These are phyloP conservation scores for Erigeron canadensis DNA, from an alignment of 129 eudicot genomes.

Conservation along the genomic window DNA sequence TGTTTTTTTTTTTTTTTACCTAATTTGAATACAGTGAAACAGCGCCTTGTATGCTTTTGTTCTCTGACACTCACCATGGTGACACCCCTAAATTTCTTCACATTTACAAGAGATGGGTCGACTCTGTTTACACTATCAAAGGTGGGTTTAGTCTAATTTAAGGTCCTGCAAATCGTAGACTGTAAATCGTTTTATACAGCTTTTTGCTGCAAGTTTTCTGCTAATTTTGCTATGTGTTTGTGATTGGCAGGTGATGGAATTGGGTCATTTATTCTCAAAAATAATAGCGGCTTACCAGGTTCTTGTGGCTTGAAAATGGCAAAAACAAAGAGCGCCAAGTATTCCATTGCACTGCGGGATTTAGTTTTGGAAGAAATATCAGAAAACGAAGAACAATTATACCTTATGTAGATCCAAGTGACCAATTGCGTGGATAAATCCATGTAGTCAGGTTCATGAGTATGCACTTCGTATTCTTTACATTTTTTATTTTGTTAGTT, in stretches of 20 bases:
- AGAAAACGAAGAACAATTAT: slow-evolving; percentile 23
- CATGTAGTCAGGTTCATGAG: neutral
- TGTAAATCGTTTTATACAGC: neutral
- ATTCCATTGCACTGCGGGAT: slow-evolving; percentile 32
- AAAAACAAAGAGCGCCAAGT: slow-evolving; percentile 32
- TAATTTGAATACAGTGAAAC: slow-evolving; percentile 41
- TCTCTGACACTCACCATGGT: slow-evolving; percentile 87
- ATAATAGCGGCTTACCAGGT: slow-evolving; percentile 16
- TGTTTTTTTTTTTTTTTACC: slow-evolving; percentile 23
- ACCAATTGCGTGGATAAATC: neutral
- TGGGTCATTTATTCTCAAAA: slow-evolving; percentile 34
- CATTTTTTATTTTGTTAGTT: neutral
- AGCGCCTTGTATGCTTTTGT: slow-evolving; percentile 63
- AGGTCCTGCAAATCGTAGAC: too few relatives aligned
- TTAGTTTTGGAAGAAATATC: slow-evolving; percentile 33
- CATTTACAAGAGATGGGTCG: slow-evolving; percentile 87
- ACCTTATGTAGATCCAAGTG: slow-evolving; percentile 9
- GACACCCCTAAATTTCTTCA: slow-evolving; percentile 67
- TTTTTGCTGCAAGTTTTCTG: neutral
- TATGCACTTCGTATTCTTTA: neutral
- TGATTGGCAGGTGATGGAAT: slow-evolving; percentile 30
- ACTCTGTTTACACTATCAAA: slow-evolving; percentile 69
- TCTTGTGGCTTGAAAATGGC: slow-evolving; percentile 20
- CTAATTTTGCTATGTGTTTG: slow-evolving; percentile 12
- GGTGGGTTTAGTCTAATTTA: slow-evolving; percentile 29